Conservation (phyloP, 495 filamentous ascomycete genomes). For the Lasiosphaeriaceae sp. region DNA sequence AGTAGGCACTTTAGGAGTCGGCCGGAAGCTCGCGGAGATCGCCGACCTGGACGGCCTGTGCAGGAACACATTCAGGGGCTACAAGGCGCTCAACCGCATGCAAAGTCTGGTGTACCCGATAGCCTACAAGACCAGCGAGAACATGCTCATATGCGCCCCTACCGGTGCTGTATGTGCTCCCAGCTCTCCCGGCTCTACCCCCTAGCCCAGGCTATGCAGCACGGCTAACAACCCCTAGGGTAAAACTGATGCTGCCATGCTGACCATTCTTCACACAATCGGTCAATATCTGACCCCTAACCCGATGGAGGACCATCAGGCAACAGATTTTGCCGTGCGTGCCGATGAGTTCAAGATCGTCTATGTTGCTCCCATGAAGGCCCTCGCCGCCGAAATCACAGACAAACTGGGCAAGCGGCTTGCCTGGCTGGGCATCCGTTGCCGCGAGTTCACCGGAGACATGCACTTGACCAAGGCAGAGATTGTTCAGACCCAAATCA, state of each 20-base stretch:
- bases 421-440: slow-evolving; percentile 84
- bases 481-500: slow-evolving; percentile 92
- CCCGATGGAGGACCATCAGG: slow-evolving; percentile 67
- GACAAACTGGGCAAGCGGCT: slow-evolving; percentile 93
- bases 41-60: slow-evolving; percentile 85
- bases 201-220: slow-evolving; percentile 17
- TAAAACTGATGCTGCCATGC: slow-evolving; percentile 98
- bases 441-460: slow-evolving; percentile 91
- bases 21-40: slow-evolving; percentile 73
- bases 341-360: slow-evolving; percentile 95
- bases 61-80: slow-evolving; percentile 86
- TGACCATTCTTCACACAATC: slow-evolving; percentile 86
- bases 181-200: too few species aligned
- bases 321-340: slow-evolving; percentile 71
- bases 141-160: slow-evolving; percentile 97
- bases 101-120: slow-evolving; percentile 95
- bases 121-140: slow-evolving; percentile 92
- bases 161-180: slow-evolving; percentile 64
- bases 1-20: slow-evolving; percentile 66
- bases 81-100: slow-evolving; percentile 93
- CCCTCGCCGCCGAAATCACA: slow-evolving; percentile 91
- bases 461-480: slow-evolving; percentile 98
- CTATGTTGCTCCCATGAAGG: slow-evolving; percentile 98
- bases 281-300: slow-evolving; percentile 77
- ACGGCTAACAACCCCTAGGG: slow-evolving; percentile 30